Base-by-base conservation (phyloP, 805 yeast species). In the Kockiozyma suomiensis region DNA sequence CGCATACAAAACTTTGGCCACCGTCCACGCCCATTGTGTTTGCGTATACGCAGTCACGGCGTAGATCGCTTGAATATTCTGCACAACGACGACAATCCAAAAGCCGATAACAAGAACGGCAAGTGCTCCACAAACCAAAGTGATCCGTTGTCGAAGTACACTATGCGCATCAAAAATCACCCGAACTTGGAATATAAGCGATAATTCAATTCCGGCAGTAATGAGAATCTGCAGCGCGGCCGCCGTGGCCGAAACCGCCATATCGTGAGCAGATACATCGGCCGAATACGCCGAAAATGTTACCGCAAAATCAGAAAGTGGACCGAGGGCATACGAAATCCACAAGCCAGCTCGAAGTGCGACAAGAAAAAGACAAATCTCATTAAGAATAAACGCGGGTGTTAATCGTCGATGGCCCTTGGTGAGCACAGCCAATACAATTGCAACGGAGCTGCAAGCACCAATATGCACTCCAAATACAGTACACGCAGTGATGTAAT, bases 361-460 rank as follows among this genome's bases (percentile, higher is more conserved):
- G 54, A 86, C 73, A 3, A 84, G 70, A 1, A 82, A 51, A 54
- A 93, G 75, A 35, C 88, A 82, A 1, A 78, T 52, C 70, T 85
- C 85, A 72, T 92, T 91, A 47, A 90, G 73, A n/a, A 85, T 71
- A 71, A 90, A 93, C 30, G 90, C 82, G 6, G 91, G 88, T 0
- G 92, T 83, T 23, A 73, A 79, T 66, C 67, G 64, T 35, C 58
- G 59, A 48, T 81, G 82, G 56, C 79, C 81, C 59, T 85, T 70
- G 67, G 80, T 77, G 45, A 85, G 73, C 4, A 79, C 66, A 13
- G 81, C 62, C 21, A 65, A 59, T 12, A 54, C 47, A 42, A 65
- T 50, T n/a, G 61, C 64, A 19, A 58, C 49, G 40, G 66, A 49
- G 13, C 56, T 35, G 38, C 64, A 58, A 10, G 68, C 33, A 28